Conservation (phyloP, 176 grass and related monocot species). For the Aegilops speltoides region DNA sequence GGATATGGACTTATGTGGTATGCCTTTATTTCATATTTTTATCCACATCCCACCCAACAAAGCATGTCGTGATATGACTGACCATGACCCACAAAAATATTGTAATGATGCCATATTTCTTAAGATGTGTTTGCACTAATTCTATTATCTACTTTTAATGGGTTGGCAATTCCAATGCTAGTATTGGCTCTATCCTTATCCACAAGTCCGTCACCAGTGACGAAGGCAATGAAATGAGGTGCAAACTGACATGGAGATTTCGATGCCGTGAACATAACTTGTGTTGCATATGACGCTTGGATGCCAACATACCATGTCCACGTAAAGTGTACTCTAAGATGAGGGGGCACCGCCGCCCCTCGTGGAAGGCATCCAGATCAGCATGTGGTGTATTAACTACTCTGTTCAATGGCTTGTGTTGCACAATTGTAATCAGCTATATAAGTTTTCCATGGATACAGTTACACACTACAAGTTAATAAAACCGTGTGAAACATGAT, state of each 20-base stretch:
- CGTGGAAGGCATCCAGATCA: not conserved
- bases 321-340: not conserved
- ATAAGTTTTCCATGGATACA: too few relatives aligned
- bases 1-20: too few relatives aligned
- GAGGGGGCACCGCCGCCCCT: not conserved
- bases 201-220: not conserved
- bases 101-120: not conserved
- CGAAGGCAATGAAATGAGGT: not conserved
- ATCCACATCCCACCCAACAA: too few relatives aligned
- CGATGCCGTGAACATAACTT: not conserved
- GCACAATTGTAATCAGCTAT: too few relatives aligned
- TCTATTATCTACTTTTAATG: not conserved
- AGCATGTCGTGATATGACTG: too few relatives aligned
- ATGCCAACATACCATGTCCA: too few relatives aligned
- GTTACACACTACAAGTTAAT: too few relatives aligned
- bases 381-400: not conserved
- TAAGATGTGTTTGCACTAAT: not conserved
- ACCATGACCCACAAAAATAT: too few relatives aligned
- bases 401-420: not conserved
- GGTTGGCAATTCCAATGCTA: not conserved
- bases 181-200: not conserved
- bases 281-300: not conserved
- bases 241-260: not conserved
- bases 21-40: too few relatives aligned
- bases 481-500: too few relatives aligned